Evolutionary conservation across 208 protist genomes (phyloP).

Genomic region (Angomonas deanei): DNA sequence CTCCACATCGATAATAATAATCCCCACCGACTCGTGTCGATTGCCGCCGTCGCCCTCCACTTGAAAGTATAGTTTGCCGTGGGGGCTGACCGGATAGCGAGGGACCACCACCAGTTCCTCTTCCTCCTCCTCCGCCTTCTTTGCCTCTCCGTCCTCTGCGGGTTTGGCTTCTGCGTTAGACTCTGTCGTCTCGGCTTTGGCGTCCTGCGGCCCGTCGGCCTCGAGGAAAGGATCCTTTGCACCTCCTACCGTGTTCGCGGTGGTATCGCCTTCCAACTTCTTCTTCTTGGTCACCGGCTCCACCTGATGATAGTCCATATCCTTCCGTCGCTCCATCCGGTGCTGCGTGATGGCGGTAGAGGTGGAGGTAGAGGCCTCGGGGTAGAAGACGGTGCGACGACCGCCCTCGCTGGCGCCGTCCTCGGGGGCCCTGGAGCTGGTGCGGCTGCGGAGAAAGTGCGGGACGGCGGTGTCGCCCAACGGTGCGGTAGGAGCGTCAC

Average conservation of each 20-base stretch:
- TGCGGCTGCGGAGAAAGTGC: neutral
- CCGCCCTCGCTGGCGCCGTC: conserved; percentile 10
- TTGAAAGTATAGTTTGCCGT: conserved; percentile 85
- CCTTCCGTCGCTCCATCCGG: conserved; percentile 41
- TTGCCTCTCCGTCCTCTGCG: neutral
- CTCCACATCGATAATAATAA: conserved; percentile 77
- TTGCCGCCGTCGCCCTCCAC: conserved; percentile 78
- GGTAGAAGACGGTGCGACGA: conserved; percentile 19
- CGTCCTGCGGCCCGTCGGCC: neutral
- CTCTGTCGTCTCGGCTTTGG: neutral
- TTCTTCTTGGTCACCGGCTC: conserved; percentile 20
- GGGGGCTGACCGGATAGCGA: conserved; percentile 69
- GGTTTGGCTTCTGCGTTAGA: neutral
- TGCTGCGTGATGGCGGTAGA: conserved; percentile 19
- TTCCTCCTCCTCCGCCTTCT: conserved; percentile 8
- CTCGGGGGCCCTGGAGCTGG: neutral
- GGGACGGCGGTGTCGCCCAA: neutral
- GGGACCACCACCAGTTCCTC: conserved; percentile 33
- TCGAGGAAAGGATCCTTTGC: conserved; percentile 15
- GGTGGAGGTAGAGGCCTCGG: neutral
- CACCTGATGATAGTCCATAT: conserved; percentile 78
- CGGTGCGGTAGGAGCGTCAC: neutral
- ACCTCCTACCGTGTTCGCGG: neutral
- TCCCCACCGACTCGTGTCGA: conserved; percentile 74
- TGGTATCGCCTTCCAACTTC: conserved; percentile 12